phyloP scores from a whole-genome alignment of 805 yeast species.

The Yamadazyma akitaensis region DNA sequence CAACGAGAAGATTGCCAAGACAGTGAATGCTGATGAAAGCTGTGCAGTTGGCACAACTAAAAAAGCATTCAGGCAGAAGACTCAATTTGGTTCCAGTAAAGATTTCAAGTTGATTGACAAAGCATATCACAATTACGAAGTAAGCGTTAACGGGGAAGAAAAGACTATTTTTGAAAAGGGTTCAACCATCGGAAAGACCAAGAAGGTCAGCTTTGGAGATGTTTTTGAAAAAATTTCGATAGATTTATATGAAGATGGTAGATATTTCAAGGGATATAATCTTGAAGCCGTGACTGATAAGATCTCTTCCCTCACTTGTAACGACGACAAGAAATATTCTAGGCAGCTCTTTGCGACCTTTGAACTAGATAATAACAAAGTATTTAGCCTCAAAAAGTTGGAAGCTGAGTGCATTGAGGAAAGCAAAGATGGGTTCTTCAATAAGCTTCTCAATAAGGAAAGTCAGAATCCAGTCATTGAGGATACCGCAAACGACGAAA shows the following conservation, averaged over 20 bases:
- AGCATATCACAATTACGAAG: slow-evolving; percentile 46
- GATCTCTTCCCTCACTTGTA: slow-evolving; percentile 40
- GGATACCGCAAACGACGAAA: slow-evolving; percentile 9
- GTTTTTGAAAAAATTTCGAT: slow-evolving; percentile 26
- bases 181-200: slow-evolving; percentile 29
- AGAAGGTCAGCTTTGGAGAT: slow-evolving; percentile 36
- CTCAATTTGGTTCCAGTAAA: slow-evolving; percentile 58
- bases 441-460: slow-evolving; percentile 24
- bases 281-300: slow-evolving; percentile 24
- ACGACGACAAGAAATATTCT: slow-evolving; percentile 18
- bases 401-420: slow-evolving; percentile 41
- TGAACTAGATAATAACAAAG: slow-evolving; percentile 45
- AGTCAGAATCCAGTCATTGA: slow-evolving; percentile 17
- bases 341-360: slow-evolving; percentile 40
- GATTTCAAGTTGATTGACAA: slow-evolving; percentile 59
- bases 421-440: slow-evolving; percentile 20
- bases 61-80: slow-evolving; percentile 66
- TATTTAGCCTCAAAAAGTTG: slow-evolving; percentile 46
- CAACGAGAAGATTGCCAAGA: slow-evolving; percentile 63
- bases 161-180: slow-evolving; percentile 47
- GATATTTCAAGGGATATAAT: slow-evolving; percentile 25
- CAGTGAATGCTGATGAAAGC: slow-evolving; percentile 94
- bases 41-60: slow-evolving; percentile 87
- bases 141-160: slow-evolving; percentile 25
- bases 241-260: slow-evolving; percentile 38